Conservation (phyloP, 331 rosid species). For the Stylosanthes scabra region DNA sequence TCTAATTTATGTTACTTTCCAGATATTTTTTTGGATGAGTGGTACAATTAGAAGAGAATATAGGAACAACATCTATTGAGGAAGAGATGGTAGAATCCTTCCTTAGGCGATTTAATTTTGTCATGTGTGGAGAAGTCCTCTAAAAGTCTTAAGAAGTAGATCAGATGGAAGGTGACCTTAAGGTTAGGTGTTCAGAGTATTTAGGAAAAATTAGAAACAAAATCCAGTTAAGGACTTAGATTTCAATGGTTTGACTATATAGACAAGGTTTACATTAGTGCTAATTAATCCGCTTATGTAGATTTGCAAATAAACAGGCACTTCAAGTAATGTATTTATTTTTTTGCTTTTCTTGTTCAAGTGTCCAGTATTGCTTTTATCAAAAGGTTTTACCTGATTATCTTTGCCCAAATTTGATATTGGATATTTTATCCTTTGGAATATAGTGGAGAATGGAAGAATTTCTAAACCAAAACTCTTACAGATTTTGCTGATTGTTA, state of each 20-base stretch:
- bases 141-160: not conserved
- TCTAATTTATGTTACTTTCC: constrained; percentile 27
- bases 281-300: too few species aligned
- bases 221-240: not conserved
- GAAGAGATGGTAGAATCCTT: not conserved
- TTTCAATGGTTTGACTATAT: not conserved
- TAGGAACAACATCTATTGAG: not conserved
- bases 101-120: not conserved
- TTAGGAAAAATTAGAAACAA: not conserved
- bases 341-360: not conserved
- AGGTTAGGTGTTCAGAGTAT: not conserved
- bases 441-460: not conserved
- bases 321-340: too few species aligned
- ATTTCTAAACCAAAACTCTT: not conserved
- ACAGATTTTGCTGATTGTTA: too few species aligned
- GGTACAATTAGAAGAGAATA: not conserved
- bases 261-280: not conserved
- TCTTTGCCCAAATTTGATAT: constrained; percentile 5
- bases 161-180: not conserved
- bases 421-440: not conserved
- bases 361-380: constrained; percentile 2
- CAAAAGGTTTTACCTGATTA: not conserved
- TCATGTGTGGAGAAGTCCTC: not conserved
- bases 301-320: too few species aligned
- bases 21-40: not conserved